Evolutionary conservation across 495 filamentous ascomycete species (phyloP).

Genomic region (Amniculicola lignicola): DNA sequence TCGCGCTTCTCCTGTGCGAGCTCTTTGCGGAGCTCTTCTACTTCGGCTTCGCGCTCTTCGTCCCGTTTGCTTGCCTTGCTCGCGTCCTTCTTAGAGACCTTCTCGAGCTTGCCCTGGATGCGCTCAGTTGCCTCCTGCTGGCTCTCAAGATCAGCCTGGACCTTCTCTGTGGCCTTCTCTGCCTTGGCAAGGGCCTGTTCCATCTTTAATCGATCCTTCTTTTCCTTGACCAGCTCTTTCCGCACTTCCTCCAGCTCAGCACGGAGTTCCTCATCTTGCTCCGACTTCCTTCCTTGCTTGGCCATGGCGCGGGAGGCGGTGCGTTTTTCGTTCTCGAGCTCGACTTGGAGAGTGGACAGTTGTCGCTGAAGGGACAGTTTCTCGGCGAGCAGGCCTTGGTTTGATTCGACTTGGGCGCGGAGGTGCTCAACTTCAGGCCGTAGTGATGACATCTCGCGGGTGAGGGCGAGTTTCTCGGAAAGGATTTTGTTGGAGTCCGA

Average conservation of each 20-base stretch:
- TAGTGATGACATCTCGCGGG: constrained; percentile 65
- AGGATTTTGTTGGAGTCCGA: constrained; percentile 67
- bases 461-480: constrained; percentile 71
- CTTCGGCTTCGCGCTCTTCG: constrained; percentile 40
- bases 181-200: constrained; percentile 39
- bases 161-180: constrained; percentile 32
- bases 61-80: constrained; percentile 48
- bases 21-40: constrained; percentile 47
- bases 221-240: constrained; percentile 45
- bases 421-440: constrained; percentile 79
- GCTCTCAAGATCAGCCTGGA: constrained; percentile 49
- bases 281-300: constrained; percentile 40
- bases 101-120: constrained; percentile 61
- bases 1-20: constrained; percentile 27
- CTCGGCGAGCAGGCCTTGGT: constrained; percentile 65
- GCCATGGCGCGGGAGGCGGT: constrained; percentile 58
- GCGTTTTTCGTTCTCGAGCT: constrained; percentile 75
- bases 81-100: constrained; percentile 56
- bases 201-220: constrained; percentile 44
- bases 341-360: constrained; percentile 69
- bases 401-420: constrained; percentile 61
- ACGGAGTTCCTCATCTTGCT: constrained; percentile 30
- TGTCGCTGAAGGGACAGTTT: constrained; percentile 74
- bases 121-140: constrained; percentile 59
- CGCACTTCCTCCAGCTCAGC: constrained; percentile 40